Evolutionary conservation across 805 yeast genomes (phyloP), one percentile per base, ranked within the genome.

Genomic region (Candida dajiaensis): DNA sequence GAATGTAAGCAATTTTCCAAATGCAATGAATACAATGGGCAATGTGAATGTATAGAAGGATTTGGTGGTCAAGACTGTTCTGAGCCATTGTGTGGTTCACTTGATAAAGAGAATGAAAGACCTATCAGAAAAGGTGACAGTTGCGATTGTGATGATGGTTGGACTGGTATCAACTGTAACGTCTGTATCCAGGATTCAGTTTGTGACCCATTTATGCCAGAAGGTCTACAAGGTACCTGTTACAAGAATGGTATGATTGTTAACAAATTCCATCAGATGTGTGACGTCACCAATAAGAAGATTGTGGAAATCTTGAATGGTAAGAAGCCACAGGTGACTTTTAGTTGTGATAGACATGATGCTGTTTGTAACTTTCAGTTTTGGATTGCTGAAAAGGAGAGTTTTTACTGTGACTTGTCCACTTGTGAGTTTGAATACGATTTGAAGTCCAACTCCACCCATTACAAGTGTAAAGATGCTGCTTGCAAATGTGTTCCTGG

Each of bases 131-230:
- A 73, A 1, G 58, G 59, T 12, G 54, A 57, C 29, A 54, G 72
- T 0, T 94, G 99, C 66, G 69, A 69, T 0, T 92, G 99, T 67
- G 76, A 77, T 42, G 73, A 73, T 4, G 99, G 99, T 4, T 94
- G 99, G 99, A 69, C 72, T 5, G 98, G 99, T 39, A 85, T 94
- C 60, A 94, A 94, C 61, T 94, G 99, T 73, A 94, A 86, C 59
- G 65, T 94, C 62, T 94, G 99, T 66, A 69, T 73, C 21, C 61
- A 63, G 5, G 95, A 94, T 62, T 63, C 72, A 3, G 85, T 83
- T 2, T 94, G 99, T 69, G 86, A 88, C 62, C 69, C 85, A 0
- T 85, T 94, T 56, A 80, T 92, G 80, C 98, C 98, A 1, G 89
- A 81, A 37, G 86, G 85, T 2, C 65, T 89, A 46, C 70, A 76